These are phyloP conservation scores for Alternaria arbusti DNA, from an alignment of 2,329 filamentous ascomycete species.

Conservation along the genomic window DNA sequence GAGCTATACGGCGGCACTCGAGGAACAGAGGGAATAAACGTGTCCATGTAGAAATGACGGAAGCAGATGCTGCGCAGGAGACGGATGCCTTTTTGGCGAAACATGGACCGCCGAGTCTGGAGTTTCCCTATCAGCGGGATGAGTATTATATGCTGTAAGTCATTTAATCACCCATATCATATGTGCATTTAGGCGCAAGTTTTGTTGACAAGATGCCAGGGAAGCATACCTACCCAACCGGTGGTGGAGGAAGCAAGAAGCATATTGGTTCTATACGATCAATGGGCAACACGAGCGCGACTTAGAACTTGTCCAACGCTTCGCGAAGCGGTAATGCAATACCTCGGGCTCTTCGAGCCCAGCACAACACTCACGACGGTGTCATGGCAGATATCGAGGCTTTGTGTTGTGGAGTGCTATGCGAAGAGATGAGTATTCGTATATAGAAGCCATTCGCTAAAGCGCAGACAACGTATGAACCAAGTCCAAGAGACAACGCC, in stretches of 20 bases:
- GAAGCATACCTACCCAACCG: slow-evolving; percentile 64
- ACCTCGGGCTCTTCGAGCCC: not conserved
- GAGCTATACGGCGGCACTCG: slow-evolving; percentile 56
- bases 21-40: slow-evolving; percentile 58
- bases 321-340: slow-evolving; percentile 16
- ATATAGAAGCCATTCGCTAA: slow-evolving; percentile 3
- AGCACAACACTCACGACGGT: not conserved
- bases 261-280: slow-evolving; percentile 59
- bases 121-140: slow-evolving; percentile 63
- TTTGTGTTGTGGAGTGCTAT: not conserved
- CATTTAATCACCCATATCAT: not conserved
- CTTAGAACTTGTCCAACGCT: slow-evolving; percentile 38
- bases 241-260: slow-evolving; percentile 57
- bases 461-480: not conserved
- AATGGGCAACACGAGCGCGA: slow-evolving; percentile 50
- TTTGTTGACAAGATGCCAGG: slow-evolving; percentile 10
- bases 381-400: not conserved
- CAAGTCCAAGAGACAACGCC: not conserved
- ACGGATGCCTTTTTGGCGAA: slow-evolving; percentile 61
- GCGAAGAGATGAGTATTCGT: not conserved
- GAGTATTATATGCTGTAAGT: slow-evolving; percentile 62
- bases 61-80: slow-evolving; percentile 53
- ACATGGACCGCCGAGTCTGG: slow-evolving; percentile 58
- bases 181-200: not conserved
- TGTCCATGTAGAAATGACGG: slow-evolving; percentile 55